A percentile compares a stretch with the other conserved stretches of the same genome.
phyloP scores from a whole-genome alignment of 345 rosid genomes.

The Pseudoturritis turrita region DNA sequence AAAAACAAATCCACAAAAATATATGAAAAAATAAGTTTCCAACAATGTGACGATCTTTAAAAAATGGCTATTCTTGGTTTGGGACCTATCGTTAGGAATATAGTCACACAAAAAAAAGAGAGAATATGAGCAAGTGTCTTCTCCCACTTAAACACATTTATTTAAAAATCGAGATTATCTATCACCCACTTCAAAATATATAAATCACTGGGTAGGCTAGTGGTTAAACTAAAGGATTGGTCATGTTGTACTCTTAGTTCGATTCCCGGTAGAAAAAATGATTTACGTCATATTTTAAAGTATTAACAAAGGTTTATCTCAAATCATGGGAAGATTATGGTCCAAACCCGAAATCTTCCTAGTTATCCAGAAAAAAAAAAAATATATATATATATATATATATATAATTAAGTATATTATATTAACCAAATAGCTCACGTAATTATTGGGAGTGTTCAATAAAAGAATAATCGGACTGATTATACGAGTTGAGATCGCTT shows the following conservation, averaged over 20 bases:
- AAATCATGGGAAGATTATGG: no score
- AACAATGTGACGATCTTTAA: constrained; percentile 6
- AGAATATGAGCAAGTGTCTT: constrained; percentile 20
- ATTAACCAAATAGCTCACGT: not conserved
- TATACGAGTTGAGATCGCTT: not conserved
- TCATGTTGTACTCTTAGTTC: no score
- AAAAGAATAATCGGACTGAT: not conserved
- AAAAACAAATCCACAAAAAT: not conserved
- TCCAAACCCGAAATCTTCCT: no score
- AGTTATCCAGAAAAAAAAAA: no score
- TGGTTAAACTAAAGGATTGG: no score
- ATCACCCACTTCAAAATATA: constrained; percentile 19
- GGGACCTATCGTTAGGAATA: constrained; percentile 28
- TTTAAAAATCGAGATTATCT: constrained; percentile 5
- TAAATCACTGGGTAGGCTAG: no score
- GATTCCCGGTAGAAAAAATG: no score
- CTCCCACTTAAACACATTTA: constrained; percentile 16
- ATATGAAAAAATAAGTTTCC: not conserved
- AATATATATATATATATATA: no score
- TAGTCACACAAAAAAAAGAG: not conserved
- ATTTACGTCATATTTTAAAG: no score
- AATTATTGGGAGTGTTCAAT: constrained; percentile 1
- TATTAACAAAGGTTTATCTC: no score
- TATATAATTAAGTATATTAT: not conserved
- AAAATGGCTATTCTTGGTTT: constrained; percentile 4